phyloP scores from a whole-genome alignment of 169 alveolate species.

The Cystoisospora suis region DNA sequence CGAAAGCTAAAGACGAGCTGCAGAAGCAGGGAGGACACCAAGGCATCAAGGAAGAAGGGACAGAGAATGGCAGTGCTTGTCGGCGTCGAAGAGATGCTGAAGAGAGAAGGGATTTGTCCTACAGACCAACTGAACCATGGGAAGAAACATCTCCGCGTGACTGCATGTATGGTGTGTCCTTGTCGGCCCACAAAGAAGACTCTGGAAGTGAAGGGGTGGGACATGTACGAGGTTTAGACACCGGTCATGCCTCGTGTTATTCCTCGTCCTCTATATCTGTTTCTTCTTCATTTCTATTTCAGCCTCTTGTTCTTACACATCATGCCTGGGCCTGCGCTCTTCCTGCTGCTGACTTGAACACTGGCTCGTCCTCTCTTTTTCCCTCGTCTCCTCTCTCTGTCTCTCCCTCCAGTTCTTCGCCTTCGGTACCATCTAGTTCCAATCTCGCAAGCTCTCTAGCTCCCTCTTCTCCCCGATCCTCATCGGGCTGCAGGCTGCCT shows the following conservation, averaged over 20 bases:
- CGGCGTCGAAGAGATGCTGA: too few species aligned
- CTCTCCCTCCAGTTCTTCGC: background rate
- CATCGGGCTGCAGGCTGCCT: background rate
- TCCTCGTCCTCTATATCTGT: background rate
- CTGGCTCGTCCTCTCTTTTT: background rate
- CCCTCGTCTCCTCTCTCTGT: background rate
- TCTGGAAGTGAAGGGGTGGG: too few species aligned
- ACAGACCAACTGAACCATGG: too few species aligned
- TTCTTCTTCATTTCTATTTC: background rate
- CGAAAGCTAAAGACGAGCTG: too few species aligned
- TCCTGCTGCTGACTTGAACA: background rate
- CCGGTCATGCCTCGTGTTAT: background rate
- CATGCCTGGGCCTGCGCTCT: constrained; percentile 19
- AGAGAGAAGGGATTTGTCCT: too few species aligned
- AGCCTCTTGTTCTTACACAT: background rate
- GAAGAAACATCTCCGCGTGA: too few species aligned
- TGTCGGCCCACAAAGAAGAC: too few species aligned
- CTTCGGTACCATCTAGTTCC: background rate
- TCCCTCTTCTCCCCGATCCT: background rate
- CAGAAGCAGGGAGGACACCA: too few species aligned
- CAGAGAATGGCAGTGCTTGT: too few species aligned
- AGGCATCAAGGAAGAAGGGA: too few species aligned
- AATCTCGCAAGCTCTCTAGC: background rate
- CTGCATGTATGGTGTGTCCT: too few species aligned
- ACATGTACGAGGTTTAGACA: too few species aligned